phyloP scores from a whole-genome alignment of 2,329 filamentous ascomycete species.

The Nigrograna mackinnonii region DNA sequence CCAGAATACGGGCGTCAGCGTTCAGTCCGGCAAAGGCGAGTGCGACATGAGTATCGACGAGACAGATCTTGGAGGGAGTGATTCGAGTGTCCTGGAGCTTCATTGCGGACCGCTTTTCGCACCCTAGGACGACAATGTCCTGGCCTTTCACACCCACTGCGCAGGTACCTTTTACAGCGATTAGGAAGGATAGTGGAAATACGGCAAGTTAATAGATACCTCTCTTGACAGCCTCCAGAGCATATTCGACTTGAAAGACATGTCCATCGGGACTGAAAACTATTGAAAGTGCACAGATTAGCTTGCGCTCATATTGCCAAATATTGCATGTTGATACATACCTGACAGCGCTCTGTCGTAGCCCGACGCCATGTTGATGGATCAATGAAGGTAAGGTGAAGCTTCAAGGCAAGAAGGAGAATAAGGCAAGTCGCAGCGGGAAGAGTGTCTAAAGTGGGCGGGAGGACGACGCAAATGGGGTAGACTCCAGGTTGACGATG shows the following conservation, averaged over 20 bases:
- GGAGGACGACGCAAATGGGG: no score
- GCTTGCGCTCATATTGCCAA: slow-evolving; percentile 19
- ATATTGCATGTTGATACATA: slow-evolving; percentile 64
- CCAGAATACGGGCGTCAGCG: slow-evolving; percentile 94
- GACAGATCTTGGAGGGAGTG: slow-evolving; percentile 96
- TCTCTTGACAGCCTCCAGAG: slow-evolving; percentile 97
- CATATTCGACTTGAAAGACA: slow-evolving; percentile 99
- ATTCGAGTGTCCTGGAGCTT: slow-evolving; percentile 99
- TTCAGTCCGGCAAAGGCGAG: slow-evolving; percentile 97
- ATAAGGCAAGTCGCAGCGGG: slow-evolving; percentile 2
- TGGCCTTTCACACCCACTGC: slow-evolving; percentile 95
- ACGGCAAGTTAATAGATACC: slow-evolving; percentile 55
- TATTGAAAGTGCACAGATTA: slow-evolving; percentile 55
- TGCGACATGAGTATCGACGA: slow-evolving; percentile 94
- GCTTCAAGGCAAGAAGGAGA: slow-evolving; percentile 2
- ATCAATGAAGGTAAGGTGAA: slow-evolving; percentile 1
- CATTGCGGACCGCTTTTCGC: slow-evolving; percentile 98
- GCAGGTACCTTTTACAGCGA: slow-evolving; percentile 73
- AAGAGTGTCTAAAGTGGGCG: slow-evolving; percentile 6
- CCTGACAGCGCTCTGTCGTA: slow-evolving; percentile 99
- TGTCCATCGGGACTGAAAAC: slow-evolving; percentile 99
- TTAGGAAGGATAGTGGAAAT: not conserved
- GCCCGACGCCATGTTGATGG: slow-evolving; percentile 77
- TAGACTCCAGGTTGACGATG: no score
- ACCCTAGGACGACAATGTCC: slow-evolving; percentile 93